Evolutionary conservation across 1,139 yeast genomes (phyloP).

Genomic region (Suhomyces choctaworum): DNA sequence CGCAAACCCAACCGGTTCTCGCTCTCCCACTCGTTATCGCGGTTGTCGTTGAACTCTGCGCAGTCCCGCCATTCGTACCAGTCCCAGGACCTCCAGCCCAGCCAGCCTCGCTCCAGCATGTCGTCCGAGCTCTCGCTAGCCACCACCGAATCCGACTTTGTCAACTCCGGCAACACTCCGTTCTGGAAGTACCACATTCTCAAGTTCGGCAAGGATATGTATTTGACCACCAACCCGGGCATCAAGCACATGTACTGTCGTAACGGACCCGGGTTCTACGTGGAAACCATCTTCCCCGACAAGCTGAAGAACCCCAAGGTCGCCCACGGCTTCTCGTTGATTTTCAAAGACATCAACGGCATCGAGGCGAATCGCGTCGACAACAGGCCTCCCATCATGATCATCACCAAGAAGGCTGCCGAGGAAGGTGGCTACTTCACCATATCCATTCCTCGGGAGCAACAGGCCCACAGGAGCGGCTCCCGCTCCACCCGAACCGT

Average conservation of each 20-base stretch:
- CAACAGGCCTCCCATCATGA: constrained; percentile 28
- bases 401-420: constrained; percentile 28
- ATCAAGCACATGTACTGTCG: constrained; percentile 54
- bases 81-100: constrained; percentile 5
- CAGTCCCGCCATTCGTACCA: background rate
- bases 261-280: constrained; percentile 57
- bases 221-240: constrained; percentile 61
- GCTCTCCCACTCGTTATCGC: constrained; percentile 12
- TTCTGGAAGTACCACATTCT: constrained; percentile 66
- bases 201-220: constrained; percentile 49
- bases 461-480: background rate
- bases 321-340: constrained; percentile 31
- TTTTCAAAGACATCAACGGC: constrained; percentile 33
- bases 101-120: constrained; percentile 11
- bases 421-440: constrained; percentile 35
- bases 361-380: constrained; percentile 22
- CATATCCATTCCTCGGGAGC: constrained; percentile 22
- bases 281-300: constrained; percentile 34
- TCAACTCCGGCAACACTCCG: constrained; percentile 21
- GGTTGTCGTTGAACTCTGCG: constrained; percentile 9
- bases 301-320: constrained; percentile 13
- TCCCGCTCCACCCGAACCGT: constrained; percentile 1
- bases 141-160: constrained; percentile 13
- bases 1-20: constrained; percentile 11
- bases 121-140: constrained; percentile 13